These are phyloP conservation scores for Pseudevernia furfuracea DNA, from an alignment of 495 filamentous ascomycete genomes.

Conservation along the genomic window DNA sequence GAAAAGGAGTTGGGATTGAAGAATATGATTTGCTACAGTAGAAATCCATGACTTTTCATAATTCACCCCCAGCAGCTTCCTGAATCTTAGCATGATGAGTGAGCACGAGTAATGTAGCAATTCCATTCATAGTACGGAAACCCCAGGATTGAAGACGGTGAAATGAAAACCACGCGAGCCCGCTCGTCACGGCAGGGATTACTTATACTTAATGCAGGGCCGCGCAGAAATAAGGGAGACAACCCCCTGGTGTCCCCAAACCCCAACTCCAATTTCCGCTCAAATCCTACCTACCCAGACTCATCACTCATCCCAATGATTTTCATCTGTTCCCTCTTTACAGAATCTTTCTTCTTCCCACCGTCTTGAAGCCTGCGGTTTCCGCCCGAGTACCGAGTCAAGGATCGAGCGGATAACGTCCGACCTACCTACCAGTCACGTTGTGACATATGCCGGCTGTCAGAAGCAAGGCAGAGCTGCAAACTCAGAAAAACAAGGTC, in stretches of 20 bases:
- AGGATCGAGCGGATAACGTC: slow-evolving; percentile 17
- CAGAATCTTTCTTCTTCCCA: slow-evolving; percentile 4
- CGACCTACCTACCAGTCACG: neutral
- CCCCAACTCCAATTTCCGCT: slow-evolving; percentile 9
- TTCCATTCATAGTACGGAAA: neutral
- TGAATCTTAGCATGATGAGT: neutral
- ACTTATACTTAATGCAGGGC: too few species aligned
- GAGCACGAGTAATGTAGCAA: neutral
- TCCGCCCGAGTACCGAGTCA: slow-evolving; percentile 1
- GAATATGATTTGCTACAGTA: slow-evolving; percentile 1
- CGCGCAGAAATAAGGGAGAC: neutral
- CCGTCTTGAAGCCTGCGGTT: slow-evolving; percentile 10
- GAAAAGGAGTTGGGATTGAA: neutral
- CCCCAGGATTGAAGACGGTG: neutral
- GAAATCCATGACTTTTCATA: neutral
- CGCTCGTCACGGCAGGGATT: neutral
- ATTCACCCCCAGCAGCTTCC: neutral
- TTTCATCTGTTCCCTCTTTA: neutral
- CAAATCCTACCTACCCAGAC: neutral
- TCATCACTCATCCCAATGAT: slow-evolving; percentile 14
- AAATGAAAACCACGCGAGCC: neutral
- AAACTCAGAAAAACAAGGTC: slow-evolving; percentile 92
- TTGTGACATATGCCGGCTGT: slow-evolving; percentile 42
- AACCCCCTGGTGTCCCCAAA: neutral
- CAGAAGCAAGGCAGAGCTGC: slow-evolving; percentile 78